These are phyloP conservation scores for Hymenoscyphus infarciens DNA, from an alignment of 2,329 filamentous ascomycete genomes.

Conservation along the genomic window DNA sequence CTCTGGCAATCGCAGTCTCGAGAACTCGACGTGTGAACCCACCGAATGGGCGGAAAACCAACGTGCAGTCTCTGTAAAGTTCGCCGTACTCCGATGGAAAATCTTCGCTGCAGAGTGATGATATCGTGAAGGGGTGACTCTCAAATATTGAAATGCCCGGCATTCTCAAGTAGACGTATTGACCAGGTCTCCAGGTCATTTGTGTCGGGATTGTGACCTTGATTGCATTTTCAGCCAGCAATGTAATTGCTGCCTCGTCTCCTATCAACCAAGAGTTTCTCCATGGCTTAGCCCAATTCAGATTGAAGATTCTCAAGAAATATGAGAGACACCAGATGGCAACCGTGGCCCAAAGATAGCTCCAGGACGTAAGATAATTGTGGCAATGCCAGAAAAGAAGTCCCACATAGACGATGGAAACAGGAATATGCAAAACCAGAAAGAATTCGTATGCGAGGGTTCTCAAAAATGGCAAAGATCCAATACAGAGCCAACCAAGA, in stretches of 20 bases:
- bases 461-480: slow-evolving; percentile 76
- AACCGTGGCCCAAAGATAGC: slow-evolving; percentile 78
- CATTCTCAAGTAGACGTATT: slow-evolving; percentile 94
- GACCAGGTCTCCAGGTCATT: slow-evolving; percentile 87
- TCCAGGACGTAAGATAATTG: slow-evolving; percentile 87
- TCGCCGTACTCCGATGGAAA: slow-evolving; percentile 91
- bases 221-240: slow-evolving; percentile 90
- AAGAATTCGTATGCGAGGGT: slow-evolving; percentile 82
- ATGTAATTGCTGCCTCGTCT: slow-evolving; percentile 83
- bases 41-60: slow-evolving; percentile 88
- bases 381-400: slow-evolving; percentile 95
- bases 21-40: slow-evolving; percentile 86
- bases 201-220: slow-evolving; percentile 93
- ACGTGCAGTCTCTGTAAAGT: slow-evolving; percentile 79
- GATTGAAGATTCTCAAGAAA: slow-evolving; percentile 69
- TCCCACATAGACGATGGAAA: slow-evolving; percentile 74
- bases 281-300: slow-evolving; percentile 86
- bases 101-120: slow-evolving; percentile 87
- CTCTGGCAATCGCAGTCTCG: slow-evolving; percentile 78
- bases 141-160: slow-evolving; percentile 86
- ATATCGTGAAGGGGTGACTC: slow-evolving; percentile 94
- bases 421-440: slow-evolving; percentile 75
- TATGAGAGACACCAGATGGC: slow-evolving; percentile 78
- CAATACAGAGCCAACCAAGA: slow-evolving; percentile 76
- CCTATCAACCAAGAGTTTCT: slow-evolving; percentile 79